Base-by-base conservation (phyloP, 306 rosid genomes). In the Crataegus laevigata region DNA sequence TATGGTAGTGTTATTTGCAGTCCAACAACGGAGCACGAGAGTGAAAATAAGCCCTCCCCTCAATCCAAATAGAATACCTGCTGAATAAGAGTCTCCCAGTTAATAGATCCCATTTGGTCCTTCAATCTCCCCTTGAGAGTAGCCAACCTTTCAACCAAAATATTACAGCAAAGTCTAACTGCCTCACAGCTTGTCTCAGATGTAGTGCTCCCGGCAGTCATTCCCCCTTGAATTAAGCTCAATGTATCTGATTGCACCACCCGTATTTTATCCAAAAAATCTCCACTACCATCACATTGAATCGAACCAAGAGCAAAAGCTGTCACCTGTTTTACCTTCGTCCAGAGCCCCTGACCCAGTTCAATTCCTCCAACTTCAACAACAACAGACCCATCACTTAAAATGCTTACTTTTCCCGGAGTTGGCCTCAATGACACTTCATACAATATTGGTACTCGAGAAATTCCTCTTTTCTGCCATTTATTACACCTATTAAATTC, bases 341-440 rank as follows among this genome's bases (percentile, higher is more conserved):
- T 94, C 98, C 98, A 94, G 7, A 94, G 91, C 87, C 98, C 98
- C 82, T 94, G 98, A 38, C 98, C 98, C 24, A 94, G 30, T 80
- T 94, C 97, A n/a, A 89, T 89, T 21, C 97, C 98, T 70, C 97
- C 97, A 68, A 94, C 96, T 85, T 94, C 98, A 82, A 86, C 96
- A 80, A 78, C 88, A 45, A 94, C 71, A 40, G 97, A 88, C 19
- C 91, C 97, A 47, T 91, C 98, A 2, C 71, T 61, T 43, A 94
- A 82, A 77, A 94, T 87, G 83, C 93, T 89, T 54, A 83, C 96
- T 81, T 86, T 94, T 62, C 96, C 98, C 0, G 97, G 97, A 51
- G 96, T 94, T 68, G 93, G 81, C 65, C 91, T 82, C 70, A 81
- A 42, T 6, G 0, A 3, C 65, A 91, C 87, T 57, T 84, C 76